Evolutionary conservation across 352 stramenopile genomes (phyloP), one percentile per base, ranked within the genome.

Genomic region (Blastocystis sp.): DNA sequence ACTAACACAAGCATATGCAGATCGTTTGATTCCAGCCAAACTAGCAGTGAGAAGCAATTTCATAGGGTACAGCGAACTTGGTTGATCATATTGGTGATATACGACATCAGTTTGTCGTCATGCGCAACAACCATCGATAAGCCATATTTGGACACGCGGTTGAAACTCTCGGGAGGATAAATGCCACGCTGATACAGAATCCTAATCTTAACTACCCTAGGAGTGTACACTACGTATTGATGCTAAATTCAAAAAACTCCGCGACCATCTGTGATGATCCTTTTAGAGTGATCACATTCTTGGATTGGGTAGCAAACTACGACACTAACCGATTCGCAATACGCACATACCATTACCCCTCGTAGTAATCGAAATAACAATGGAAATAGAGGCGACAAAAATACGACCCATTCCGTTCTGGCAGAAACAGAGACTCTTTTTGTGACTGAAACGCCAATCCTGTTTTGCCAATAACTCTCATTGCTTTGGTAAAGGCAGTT

Each of bases 241-340:
- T 98, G 79, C 94, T 95, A 89, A 97, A 98, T 78, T 96, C 97
- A 93, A 99, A 99, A 91, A 99, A 99, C 91, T 99, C 96, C 0
- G 95, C 97, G 65, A 99, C 96, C 63, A 99, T 97, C 89, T 98
- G 95, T 1, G 97, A 96, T 34, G 95, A 98, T 61, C 97, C 97
- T 90, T 97, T 98, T 21, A 99, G 91, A n/a, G 96, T 98, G 90
- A 99, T 99, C 43, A 98, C 93, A 74, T 94, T 98, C 91, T 95
- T 90, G 3, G 82, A 68, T 52, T 84, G 45, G 2, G 60, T 84
- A n/a, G 74, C n/a, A 28, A 42, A 64, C 74, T 84, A 84, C 1
- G n/a, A 28, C 0, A 7, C 24, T 38, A 17, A 14, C 3, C 28
- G 28, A 34, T 34, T 34, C 28, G 28, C 28, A 34, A 34, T 34